Base-by-base conservation (phyloP, 352 stramenopile genomes). In the Globisporangium cylindrosporum region DNA sequence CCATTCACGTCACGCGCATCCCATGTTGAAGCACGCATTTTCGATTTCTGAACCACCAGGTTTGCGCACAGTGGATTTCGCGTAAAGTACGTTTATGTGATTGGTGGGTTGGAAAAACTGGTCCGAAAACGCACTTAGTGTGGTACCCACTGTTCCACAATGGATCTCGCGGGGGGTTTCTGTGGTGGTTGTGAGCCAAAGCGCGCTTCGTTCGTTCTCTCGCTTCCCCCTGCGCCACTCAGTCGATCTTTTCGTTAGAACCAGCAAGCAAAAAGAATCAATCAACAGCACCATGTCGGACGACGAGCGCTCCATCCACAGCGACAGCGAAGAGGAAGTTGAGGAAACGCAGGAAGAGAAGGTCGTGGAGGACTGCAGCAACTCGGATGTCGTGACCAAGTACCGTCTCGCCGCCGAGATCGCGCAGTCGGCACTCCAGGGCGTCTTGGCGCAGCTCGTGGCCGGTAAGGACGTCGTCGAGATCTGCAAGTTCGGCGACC, bases 381-480 rank as follows among this genome's bases (percentile, higher is more conserved):
- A 91, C 83, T 93, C 89, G 76, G 86, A 99, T 71, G 94, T 98
- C 2, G 89, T 97, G 41, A 95, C 90, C 74, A 98, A 98, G 88
- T 99, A 99, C 86, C 94, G 98, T 69, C 88, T 99, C 66, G 98
- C 98, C 6, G 93, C 97, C 36, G 98, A 99, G 79, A 99, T 99
- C 84, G 95, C 96, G 49, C 98, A 99, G 76, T 93, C 98, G 51
- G 97, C 97, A 20, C 83, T 99, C 7, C 77, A 97, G 59, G 97
- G 96, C 67, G 87, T 99, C 49, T 80, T 99, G n/a, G 63, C 76
- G 29, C 94, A 99, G 87, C 93, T 97, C 54, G 73, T 90, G 56
- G 80, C 95, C 20, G 98, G 97, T 62, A 98, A 97, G 72, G 97
- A 95, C 64, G 82, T 99, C 32, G 81, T 99, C 22, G 97, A 99